A percentile compares a stretch with the other conserved stretches of the same genome.
phyloP scores from a whole-genome alignment of 768 basidiomycete species.

The Termitomyces sp. region DNA sequence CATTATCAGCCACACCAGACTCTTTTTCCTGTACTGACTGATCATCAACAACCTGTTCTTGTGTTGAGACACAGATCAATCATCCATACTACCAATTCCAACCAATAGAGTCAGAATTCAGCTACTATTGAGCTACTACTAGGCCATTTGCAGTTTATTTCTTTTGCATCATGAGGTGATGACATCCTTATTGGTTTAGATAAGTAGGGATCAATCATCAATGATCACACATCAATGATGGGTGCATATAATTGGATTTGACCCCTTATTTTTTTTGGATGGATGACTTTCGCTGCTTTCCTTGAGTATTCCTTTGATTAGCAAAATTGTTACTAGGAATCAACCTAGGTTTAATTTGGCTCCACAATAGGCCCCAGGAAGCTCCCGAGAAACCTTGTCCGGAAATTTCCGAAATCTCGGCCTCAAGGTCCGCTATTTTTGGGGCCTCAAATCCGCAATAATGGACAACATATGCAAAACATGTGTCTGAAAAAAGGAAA shows the following conservation, averaged over 20 bases:
- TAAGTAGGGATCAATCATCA: no score
- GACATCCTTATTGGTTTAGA: no score
- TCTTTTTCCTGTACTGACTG: slow-evolving; percentile 2
- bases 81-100: background rate
- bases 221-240: background rate
- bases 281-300: background rate
- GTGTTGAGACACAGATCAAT: slow-evolving; percentile 4
- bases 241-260: background rate
- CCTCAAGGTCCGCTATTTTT: no score
- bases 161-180: background rate
- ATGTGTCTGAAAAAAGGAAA: no score
- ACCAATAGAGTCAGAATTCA: background rate
- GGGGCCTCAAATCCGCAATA: no score
- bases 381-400: no score
- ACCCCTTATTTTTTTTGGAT: background rate
- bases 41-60: slow-evolving; percentile 13
- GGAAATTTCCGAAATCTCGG: no score
- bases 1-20: slow-evolving; percentile 12
- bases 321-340: no score
- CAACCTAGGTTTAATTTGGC: no score
- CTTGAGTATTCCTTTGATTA: no score
- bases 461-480: no score
- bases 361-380: no score
- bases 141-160: background rate
- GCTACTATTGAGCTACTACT: background rate